Evolutionary conservation across 805 yeast genomes (phyloP), one percentile per base, ranked within the genome.

Genomic region (Pichia pseudocactophila): DNA sequence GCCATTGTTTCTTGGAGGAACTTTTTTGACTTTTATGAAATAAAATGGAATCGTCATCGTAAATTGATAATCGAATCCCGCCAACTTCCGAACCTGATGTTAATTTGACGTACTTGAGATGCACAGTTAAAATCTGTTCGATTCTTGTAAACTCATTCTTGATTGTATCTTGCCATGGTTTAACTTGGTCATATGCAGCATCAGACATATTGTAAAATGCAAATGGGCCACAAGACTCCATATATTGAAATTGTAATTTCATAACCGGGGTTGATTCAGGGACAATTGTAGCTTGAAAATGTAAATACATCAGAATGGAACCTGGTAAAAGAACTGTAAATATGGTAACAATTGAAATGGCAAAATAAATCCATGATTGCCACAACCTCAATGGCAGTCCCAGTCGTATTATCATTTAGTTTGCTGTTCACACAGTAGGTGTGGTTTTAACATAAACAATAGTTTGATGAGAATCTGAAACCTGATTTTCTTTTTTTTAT

Each of bases 301-400:
- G 51, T 20, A 43, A 27, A 22, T 42, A 48, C 11, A 43, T 39
- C 3, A 43, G n/a, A 3, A 45, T 33, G 7, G 49, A 45, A 7
- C 38, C 20, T 9, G 51, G 51, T n/a, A 48, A 13, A 18, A 48
- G 38, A 2, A 48, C 36, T 8, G 45, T 37, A 11, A 48, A 19
- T 13, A 43, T 30, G 2, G 44, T 40, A 2, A 27, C n/a, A 7
- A 41, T 18, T 13, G 45, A 30, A 8, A 40, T 19, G n/a, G 39
- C 7, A 8, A 45, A 18, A 20, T 45, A 39, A 3, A 31, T 34
- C 42, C 41, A 45, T 22, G 49, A 40, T 15, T 37, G 33, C 3
- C 39, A 28, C 5, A 44, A 9, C n/a, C 28, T 20, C 20, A 45
- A 28, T 7, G 51, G 49, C 7, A 41, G 20, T 3, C 28, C 35